phyloP scores from a whole-genome alignment of 2,329 filamentous ascomycete species.

The Sphaerulina populicola region DNA sequence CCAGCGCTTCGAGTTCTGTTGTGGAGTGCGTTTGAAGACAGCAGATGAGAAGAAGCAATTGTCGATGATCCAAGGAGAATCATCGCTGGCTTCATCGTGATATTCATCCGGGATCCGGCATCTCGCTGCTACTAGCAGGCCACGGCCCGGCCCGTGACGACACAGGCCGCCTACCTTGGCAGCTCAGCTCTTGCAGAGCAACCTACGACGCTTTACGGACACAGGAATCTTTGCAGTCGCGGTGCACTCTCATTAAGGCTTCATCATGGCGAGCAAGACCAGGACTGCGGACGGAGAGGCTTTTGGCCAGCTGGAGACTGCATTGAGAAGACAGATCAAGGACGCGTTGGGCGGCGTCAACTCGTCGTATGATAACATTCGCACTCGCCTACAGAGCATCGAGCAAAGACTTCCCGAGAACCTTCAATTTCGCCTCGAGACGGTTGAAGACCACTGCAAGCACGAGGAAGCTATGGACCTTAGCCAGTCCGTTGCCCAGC shows the following conservation, averaged over 20 bases:
- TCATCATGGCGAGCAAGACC: neutral
- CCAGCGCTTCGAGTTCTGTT: neutral
- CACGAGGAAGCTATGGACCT: neutral
- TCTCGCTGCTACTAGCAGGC: too few species aligned
- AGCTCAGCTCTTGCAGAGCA: too few species aligned
- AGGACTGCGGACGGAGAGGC: conserved; percentile 4
- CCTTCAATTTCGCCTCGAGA: conserved; percentile 2
- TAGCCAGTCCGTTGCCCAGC: neutral
- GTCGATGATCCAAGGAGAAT: neutral
- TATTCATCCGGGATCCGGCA: neutral
- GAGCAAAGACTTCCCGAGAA: conserved; percentile 7
- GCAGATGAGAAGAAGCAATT: neutral
- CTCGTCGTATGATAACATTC: conserved; percentile 1
- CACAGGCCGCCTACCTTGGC: too few species aligned
- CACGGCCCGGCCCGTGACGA: too few species aligned
- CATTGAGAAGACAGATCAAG: conserved; percentile 7
- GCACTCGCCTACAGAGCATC: neutral
- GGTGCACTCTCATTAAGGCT: too few species aligned
- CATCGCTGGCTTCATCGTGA: conserved; percentile 8
- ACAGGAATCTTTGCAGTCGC: too few species aligned
- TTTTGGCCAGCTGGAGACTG: conserved; percentile 5
- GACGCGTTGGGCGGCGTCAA: neutral
- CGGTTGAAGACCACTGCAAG: conserved; percentile 5
- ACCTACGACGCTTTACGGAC: too few species aligned
- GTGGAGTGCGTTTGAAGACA: conserved; percentile 1